Evolutionary conservation across 352 stramenopile species (phyloP).

Genomic region (Phytophthora niederhauseri): DNA sequence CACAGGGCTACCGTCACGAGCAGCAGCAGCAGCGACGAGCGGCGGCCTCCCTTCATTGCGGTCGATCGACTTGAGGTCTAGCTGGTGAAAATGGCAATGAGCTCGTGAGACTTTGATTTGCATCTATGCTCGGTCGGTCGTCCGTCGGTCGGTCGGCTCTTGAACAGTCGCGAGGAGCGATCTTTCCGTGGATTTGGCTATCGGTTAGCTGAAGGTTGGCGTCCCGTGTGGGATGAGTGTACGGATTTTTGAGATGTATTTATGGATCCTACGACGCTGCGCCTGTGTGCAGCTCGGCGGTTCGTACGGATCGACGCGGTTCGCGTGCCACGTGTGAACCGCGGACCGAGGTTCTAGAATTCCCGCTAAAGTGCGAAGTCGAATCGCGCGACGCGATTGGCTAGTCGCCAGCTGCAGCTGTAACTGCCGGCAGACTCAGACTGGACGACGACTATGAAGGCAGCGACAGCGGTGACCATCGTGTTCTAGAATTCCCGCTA

Average conservation of each 20-base stretch:
- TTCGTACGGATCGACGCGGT: neutral
- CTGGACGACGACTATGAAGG: slow-evolving; percentile 24
- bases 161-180: slow-evolving; percentile 21
- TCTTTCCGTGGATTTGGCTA: slow-evolving; percentile 26
- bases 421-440: slow-evolving; percentile 12
- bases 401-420: neutral
- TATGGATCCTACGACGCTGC: too few relatives aligned
- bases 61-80: slow-evolving; percentile 6
- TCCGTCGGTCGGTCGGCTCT: slow-evolving; percentile 5
- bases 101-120: slow-evolving; percentile 5
- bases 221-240: neutral
- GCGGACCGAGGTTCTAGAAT: slow-evolving; percentile 32
- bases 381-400: slow-evolving; percentile 12
- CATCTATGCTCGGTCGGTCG: slow-evolving; percentile 4
- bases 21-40: slow-evolving; percentile 42
- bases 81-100: slow-evolving; percentile 31
- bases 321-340: slow-evolving; percentile 13
- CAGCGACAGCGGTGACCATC: slow-evolving; percentile 13
- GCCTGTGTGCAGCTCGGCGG: neutral
- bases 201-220: neutral
- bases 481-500: slow-evolving; percentile 29
- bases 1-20: slow-evolving; percentile 44
- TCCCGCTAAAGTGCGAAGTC: neutral
- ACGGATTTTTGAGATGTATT: neutral
- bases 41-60: slow-evolving; percentile 24